Base-by-base conservation (phyloP, 371 early-diverging fungal species). In the Lichtheimia ramosa region DNA sequence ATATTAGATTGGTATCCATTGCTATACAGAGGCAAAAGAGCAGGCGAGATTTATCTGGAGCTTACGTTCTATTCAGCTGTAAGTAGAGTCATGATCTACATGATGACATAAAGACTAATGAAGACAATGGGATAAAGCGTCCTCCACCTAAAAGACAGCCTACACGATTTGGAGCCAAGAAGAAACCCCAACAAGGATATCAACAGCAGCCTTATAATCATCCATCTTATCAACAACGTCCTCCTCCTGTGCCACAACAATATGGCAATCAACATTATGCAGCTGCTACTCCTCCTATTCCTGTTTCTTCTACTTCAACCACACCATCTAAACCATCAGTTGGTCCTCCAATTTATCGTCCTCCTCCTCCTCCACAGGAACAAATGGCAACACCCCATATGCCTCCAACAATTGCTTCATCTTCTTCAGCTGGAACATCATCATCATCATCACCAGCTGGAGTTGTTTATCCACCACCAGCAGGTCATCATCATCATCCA, bases 31-130 rank as follows among this genome's bases (percentile, higher is more conserved):
- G 79, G 80, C 16, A 67, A 77, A 20, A 62, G 64, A 16, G 85
- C 83, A 20, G 85, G 85, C 46, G 75, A 81, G 42, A 77, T 85
- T 16, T 73, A 81, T 58, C 56, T 85, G 5, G 83, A 85, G 54
- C 43, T 85, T 65, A 85, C 85, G 21, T 85, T 83, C 41, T 83
- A 82, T 61, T 67, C 80, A 27, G 76, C 79, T 43, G 85, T 82
- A 79, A 55, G 61, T 55, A 15, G 3, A 43, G 46, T 46, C 18
- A n/a, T 18, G 46, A 21, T 46, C 46, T 10, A 21, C 21, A 21
- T 46, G 10, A 34, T 34, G 0, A 28, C 28, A 28, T 7, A 28
- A 28, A 2, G 10, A 34, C 8, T 34, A 8, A 34, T 34, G 1
- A 6, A n/a, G n/a, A 34, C 34, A 34, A 34, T 34, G 34, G 34